A percentile compares a stretch with the other conserved stretches of the same genome.
These are phyloP conservation scores for Nakazawaea holstii DNA, from an alignment of 805 yeast species.

Conservation along the genomic window DNA sequence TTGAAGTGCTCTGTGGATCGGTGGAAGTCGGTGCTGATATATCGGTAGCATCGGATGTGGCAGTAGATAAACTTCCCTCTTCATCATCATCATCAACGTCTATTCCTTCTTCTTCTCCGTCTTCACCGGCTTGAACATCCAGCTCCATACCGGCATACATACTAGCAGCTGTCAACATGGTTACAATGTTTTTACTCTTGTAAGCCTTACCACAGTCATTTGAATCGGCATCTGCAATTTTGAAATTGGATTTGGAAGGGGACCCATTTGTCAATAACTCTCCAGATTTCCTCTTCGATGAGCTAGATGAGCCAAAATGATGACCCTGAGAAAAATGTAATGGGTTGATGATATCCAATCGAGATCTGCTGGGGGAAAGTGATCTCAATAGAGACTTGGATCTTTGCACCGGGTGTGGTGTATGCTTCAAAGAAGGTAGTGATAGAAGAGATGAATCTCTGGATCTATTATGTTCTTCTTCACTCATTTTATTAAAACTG, in stretches of 20 bases:
- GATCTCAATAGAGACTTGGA: background rate
- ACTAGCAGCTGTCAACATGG: constrained; percentile 52
- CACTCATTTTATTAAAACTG: too few relatives aligned
- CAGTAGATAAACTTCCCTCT: background rate
- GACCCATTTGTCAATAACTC: background rate
- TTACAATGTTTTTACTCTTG: constrained; percentile 48
- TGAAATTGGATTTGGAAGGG: background rate
- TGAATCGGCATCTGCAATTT: background rate
- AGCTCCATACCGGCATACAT: constrained; percentile 37
- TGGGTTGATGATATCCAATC: background rate
- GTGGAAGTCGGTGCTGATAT: constrained; percentile 10
- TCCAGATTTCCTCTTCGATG: background rate
- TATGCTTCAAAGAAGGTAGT: background rate
- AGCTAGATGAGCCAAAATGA: background rate
- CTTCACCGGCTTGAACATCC: constrained; percentile 14
- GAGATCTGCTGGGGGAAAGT: background rate
- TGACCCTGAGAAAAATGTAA: background rate
- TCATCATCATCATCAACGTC: constrained; percentile 6
- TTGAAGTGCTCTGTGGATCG: too few relatives aligned
- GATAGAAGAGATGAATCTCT: background rate
- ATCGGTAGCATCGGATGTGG: background rate
- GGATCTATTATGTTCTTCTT: too few relatives aligned
- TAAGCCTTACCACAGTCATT: constrained; percentile 23
- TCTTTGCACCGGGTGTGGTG: background rate
- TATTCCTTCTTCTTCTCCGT: constrained; percentile 15